Evolutionary conservation across 1,284 basidiomycete species (phyloP).

Genomic region (Mycosarcoma maydis): DNA sequence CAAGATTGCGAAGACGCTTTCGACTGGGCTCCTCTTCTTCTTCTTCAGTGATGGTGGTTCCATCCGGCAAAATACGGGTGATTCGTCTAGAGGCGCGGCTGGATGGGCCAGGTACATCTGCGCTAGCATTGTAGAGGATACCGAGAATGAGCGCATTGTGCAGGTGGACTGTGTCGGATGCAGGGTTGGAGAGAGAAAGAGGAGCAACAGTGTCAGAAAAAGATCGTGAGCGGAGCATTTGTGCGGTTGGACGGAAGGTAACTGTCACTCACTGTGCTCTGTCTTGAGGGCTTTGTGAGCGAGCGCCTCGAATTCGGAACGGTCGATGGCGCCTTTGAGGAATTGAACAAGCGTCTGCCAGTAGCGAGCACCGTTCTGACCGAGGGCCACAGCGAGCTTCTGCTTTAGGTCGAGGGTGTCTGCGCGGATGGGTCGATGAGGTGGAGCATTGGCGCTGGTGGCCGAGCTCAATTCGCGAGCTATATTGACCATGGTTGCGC

Average conservation of each 20-base stretch:
- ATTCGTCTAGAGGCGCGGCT: conserved; percentile 36
- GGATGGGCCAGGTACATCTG: conserved; percentile 58
- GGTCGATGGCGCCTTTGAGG: conserved; percentile 66
- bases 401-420: conserved; percentile 61
- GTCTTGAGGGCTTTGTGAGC: conserved; percentile 50
- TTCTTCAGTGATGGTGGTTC: conserved; percentile 41
- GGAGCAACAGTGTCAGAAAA: neutral
- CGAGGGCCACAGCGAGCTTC: conserved; percentile 60
- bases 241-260: neutral
- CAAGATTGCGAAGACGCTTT: conserved; percentile 63
- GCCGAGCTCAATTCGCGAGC: conserved; percentile 39
- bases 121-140: conserved; percentile 68
- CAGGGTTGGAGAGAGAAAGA: neutral
- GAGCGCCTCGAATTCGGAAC: conserved; percentile 66
- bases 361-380: conserved; percentile 63
- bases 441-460: conserved; percentile 24
- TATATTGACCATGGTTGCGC: conserved; percentile 31
- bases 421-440: conserved; percentile 49
- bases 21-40: conserved; percentile 53
- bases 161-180: conserved; percentile 61
- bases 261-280: conserved; percentile 60
- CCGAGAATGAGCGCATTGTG: conserved; percentile 69
- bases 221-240: too few species aligned
- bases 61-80: conserved; percentile 43
- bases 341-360: conserved; percentile 68